These are phyloP conservation scores for Zymoseptoria pseudotritici DNA, from an alignment of 2,329 filamentous ascomycete species.

Conservation along the genomic window DNA sequence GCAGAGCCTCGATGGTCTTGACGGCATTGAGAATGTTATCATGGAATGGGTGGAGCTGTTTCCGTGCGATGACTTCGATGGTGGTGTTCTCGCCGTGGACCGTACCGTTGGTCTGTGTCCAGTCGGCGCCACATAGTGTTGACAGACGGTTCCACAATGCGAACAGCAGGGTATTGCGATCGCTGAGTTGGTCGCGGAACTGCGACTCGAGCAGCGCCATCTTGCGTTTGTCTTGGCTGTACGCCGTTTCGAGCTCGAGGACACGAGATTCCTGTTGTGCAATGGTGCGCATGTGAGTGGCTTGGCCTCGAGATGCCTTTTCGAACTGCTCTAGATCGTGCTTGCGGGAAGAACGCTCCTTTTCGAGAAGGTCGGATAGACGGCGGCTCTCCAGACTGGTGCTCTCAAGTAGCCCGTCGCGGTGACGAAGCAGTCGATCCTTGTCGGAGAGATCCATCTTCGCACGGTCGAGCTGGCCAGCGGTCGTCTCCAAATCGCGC, in stretches of 20 bases:
- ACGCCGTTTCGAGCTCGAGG: conserved; percentile 73
- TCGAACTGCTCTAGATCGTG: conserved; percentile 85
- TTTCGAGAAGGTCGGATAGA: conserved; percentile 79
- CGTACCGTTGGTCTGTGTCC: conserved; percentile 81
- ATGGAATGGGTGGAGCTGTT: conserved; percentile 78
- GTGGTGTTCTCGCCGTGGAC: conserved; percentile 83
- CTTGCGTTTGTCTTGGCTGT: conserved; percentile 69
- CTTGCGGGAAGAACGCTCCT: conserved; percentile 76
- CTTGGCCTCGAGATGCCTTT: conserved; percentile 76
- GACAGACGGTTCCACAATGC: conserved; percentile 87
- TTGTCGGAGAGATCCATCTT: conserved; percentile 79
- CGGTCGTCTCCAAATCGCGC: conserved; percentile 75
- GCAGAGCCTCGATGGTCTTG: conserved; percentile 75
- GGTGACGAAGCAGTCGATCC: conserved; percentile 80
- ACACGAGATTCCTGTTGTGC: conserved; percentile 79
- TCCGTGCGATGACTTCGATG: conserved; percentile 69
- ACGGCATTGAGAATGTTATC: conserved; percentile 82
- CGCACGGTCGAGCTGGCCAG: conserved; percentile 71
- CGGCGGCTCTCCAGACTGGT: conserved; percentile 81
- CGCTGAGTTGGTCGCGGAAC: conserved; percentile 77
- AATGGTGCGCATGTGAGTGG: conserved; percentile 78
- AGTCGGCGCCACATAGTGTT: conserved; percentile 79
- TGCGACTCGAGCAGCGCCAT: conserved; percentile 68
- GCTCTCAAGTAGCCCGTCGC: conserved; percentile 79
- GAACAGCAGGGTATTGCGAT: conserved; percentile 82